Percentiles rank a stretch among this genome's conserved stretches.
phyloP scores from a whole-genome alignment of 768 basidiomycete species.

The Mycena chlorophos region DNA sequence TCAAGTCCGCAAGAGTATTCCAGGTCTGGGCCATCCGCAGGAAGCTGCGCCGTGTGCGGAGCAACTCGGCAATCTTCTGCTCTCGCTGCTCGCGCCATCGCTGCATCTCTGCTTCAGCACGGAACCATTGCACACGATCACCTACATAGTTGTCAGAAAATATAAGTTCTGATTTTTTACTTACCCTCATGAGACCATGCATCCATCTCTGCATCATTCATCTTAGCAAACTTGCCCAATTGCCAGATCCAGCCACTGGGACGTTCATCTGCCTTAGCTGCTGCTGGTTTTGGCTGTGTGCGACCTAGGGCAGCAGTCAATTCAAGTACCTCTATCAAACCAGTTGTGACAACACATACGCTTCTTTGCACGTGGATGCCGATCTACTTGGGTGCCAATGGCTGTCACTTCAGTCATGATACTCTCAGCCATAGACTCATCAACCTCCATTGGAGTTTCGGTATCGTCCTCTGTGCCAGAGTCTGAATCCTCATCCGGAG shows the following conservation, averaged over 20 bases:
- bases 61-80: slow-evolving; percentile 9
- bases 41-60: slow-evolving; percentile 7
- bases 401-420: too few relatives aligned
- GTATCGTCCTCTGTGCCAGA: background rate
- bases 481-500: too few relatives aligned
- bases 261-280: background rate
- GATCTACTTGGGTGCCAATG: too few relatives aligned
- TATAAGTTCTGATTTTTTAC: background rate
- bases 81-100: slow-evolving; percentile 20
- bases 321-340: background rate
- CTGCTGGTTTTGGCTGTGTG: background rate
- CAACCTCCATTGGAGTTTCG: background rate
- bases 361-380: too few relatives aligned
- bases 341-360: background rate
- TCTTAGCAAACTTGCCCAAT: slow-evolving; percentile 1
- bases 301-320: too few relatives aligned
- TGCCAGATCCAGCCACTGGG: slow-evolving; percentile 6
- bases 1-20: background rate
- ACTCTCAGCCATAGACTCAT: background rate
- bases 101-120: slow-evolving; percentile 18
- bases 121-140: slow-evolving; percentile 21
- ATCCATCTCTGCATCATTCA: slow-evolving; percentile 1
- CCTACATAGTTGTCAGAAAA: background rate
- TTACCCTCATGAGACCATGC: slow-evolving; percentile 2
- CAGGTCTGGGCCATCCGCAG: background rate